These are phyloP conservation scores for Globisporangium radiosum DNA, from an alignment of 352 stramenopile species.

Conservation along the genomic window DNA sequence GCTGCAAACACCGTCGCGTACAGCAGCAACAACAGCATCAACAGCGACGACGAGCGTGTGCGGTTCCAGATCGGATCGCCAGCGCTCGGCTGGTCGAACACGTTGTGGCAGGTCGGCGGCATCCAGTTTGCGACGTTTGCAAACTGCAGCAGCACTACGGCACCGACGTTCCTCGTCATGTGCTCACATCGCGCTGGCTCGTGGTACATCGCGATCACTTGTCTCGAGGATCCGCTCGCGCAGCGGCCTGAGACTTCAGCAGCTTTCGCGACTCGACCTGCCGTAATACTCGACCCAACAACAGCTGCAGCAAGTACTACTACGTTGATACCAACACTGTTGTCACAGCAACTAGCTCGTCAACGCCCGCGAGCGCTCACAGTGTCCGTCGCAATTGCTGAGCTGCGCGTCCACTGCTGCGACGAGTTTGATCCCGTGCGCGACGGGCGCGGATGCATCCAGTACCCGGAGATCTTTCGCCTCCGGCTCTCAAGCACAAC, in stretches of 20 bases:
- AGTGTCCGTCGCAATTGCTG: slow-evolving; percentile 29
- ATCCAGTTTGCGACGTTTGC: slow-evolving; percentile 78
- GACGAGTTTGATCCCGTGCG: slow-evolving; percentile 48
- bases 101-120: slow-evolving; percentile 70
- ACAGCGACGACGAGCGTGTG: slow-evolving; percentile 15
- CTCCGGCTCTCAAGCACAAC: slow-evolving; percentile 25
- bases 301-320: neutral
- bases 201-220: slow-evolving; percentile 61
- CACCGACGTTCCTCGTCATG: slow-evolving; percentile 62
- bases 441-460: slow-evolving; percentile 24
- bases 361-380: slow-evolving; percentile 19
- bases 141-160: slow-evolving; percentile 3
- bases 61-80: slow-evolving; percentile 68
- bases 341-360: slow-evolving; percentile 5
- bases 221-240: slow-evolving; percentile 45
- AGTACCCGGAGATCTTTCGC: slow-evolving; percentile 58
- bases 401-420: slow-evolving; percentile 53
- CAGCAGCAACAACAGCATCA: slow-evolving; percentile 2
- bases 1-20: slow-evolving; percentile 14
- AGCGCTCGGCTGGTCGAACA: slow-evolving; percentile 66
- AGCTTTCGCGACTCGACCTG: neutral
- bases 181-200: slow-evolving; percentile 57
- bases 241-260: neutral
- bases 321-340: neutral
- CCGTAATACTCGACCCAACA: too few relatives aligned